These are phyloP conservation scores for Mycena capillaripes DNA, from an alignment of 768 basidiomycete species.

Conservation along the genomic window DNA sequence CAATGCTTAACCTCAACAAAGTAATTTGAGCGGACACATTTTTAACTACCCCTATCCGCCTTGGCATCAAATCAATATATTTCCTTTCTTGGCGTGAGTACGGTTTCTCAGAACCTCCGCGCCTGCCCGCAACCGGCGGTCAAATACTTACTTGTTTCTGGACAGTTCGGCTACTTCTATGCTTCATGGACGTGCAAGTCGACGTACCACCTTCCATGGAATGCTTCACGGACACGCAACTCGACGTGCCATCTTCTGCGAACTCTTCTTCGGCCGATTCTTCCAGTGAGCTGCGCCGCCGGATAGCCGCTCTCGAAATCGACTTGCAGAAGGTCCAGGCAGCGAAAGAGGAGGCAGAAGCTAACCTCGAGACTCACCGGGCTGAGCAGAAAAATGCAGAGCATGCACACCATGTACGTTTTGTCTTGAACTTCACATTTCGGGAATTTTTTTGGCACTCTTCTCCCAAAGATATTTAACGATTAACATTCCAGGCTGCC, in stretches of 20 bases:
- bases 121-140: neutral
- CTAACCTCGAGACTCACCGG: slow-evolving; percentile 4
- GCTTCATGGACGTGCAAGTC: too few species aligned
- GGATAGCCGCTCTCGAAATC: slow-evolving; percentile 26
- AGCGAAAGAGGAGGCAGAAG: slow-evolving; percentile 21
- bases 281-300: slow-evolving; percentile 13
- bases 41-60: too few species aligned
- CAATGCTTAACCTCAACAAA: too few species aligned
- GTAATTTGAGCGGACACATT: too few species aligned
- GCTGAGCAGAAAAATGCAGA: slow-evolving; percentile 7
- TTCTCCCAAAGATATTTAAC: neutral
- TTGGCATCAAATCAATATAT: too few species aligned
- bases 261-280: neutral
- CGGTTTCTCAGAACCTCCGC: neutral
- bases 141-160: neutral
- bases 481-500: slow-evolving; percentile 8
- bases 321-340: slow-evolving; percentile 9
- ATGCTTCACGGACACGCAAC: too few species aligned
- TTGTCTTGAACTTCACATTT: neutral
- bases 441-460: too few species aligned
- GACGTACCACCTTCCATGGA: neutral
- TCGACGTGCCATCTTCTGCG: neutral
- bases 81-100: too few species aligned
- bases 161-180: too few species aligned
- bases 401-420: slow-evolving; percentile 14